A percentile compares a stretch with the other conserved stretches of the same genome.
Evolutionary conservation across 1,284 basidiomycete species (phyloP).

Genomic region (Coniophora puteana): DNA sequence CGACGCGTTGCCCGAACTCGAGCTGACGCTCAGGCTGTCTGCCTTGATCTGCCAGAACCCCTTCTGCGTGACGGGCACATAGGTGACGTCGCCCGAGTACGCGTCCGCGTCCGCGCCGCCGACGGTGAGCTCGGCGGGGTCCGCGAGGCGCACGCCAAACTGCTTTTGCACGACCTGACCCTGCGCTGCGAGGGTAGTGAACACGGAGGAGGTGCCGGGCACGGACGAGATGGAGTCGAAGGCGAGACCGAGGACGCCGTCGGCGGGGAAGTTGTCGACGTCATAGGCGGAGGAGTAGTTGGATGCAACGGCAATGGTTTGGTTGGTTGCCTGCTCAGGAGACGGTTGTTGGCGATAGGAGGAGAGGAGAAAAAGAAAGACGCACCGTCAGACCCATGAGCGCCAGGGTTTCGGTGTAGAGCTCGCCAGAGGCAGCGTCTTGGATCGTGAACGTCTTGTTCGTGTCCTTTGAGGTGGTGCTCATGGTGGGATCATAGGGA

Average conservation of each 20-base stretch:
- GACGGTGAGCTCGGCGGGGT: slow-evolving; percentile 28
- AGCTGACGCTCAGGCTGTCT: slow-evolving; percentile 20
- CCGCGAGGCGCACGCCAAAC: slow-evolving; percentile 31
- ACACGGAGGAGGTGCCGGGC: slow-evolving; percentile 14
- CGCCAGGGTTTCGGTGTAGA: slow-evolving; percentile 47
- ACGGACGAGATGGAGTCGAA: slow-evolving; percentile 8
- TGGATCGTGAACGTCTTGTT: slow-evolving; percentile 39
- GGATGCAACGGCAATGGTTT: slow-evolving; percentile 22
- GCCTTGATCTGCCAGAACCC: slow-evolving; percentile 28
- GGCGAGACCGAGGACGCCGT: slow-evolving; percentile 24
- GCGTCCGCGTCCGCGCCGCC: slow-evolving; percentile 21
- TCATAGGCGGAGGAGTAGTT: slow-evolving; percentile 19
- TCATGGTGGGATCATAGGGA: slow-evolving; percentile 28
- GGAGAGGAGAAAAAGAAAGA: neutral
- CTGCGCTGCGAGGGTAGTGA: slow-evolving; percentile 16
- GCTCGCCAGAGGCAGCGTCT: slow-evolving; percentile 33
- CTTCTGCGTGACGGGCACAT: slow-evolving; percentile 25
- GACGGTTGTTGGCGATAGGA: too few relatives aligned
- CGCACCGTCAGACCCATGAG: slow-evolving; percentile 22
- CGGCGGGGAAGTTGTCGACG: slow-evolving; percentile 16
- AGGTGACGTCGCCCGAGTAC: slow-evolving; percentile 4
- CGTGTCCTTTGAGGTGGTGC: slow-evolving; percentile 31
- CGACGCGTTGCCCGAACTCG: too few relatives aligned
- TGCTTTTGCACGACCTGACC: slow-evolving; percentile 16
- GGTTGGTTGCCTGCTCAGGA: slow-evolving; percentile 14